Percentiles rank a stretch among this genome's conserved stretches.
Conservation (phyloP, 345 rosid species). For the Leavenworthia alabamica region DNA sequence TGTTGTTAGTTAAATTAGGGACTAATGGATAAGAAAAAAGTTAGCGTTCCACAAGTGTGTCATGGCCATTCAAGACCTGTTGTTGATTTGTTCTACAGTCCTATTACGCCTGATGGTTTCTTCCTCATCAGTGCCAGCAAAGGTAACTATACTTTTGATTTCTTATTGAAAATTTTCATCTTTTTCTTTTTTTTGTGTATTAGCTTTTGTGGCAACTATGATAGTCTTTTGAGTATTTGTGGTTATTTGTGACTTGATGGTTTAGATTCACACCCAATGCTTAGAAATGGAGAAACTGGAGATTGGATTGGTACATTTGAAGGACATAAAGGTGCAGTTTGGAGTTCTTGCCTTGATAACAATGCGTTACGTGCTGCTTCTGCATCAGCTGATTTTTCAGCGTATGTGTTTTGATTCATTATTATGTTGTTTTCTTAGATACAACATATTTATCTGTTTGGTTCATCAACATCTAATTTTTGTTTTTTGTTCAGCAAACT, state of each 20-base stretch:
- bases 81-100: constrained; percentile 68
- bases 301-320: constrained; percentile 99
- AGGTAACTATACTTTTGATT: constrained; percentile 32
- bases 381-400: constrained; percentile 92
- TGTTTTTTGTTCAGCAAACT: constrained; percentile 45
- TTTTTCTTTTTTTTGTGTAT: not conserved
- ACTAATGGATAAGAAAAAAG: constrained; percentile 71
- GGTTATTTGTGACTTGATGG: not conserved
- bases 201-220: not conserved
- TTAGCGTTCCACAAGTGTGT: constrained; percentile 61
- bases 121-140: constrained; percentile 80
- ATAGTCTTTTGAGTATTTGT: not conserved
- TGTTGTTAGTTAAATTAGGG: not conserved
- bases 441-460: not conserved
- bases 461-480: not conserved
- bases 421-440: not conserved
- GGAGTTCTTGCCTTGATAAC: constrained; percentile 89
- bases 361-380: constrained; percentile 92
- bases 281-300: constrained; percentile 98
- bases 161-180: not conserved
- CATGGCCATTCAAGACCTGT: constrained; percentile 87
- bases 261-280: constrained; percentile 89
- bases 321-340: constrained; percentile 99
- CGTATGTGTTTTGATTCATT: constrained; percentile 42
- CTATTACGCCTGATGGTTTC: constrained; percentile 72